Base-by-base conservation (phyloP, 2,329 filamentous ascomycete species). In the Geosmithia flava region DNA sequence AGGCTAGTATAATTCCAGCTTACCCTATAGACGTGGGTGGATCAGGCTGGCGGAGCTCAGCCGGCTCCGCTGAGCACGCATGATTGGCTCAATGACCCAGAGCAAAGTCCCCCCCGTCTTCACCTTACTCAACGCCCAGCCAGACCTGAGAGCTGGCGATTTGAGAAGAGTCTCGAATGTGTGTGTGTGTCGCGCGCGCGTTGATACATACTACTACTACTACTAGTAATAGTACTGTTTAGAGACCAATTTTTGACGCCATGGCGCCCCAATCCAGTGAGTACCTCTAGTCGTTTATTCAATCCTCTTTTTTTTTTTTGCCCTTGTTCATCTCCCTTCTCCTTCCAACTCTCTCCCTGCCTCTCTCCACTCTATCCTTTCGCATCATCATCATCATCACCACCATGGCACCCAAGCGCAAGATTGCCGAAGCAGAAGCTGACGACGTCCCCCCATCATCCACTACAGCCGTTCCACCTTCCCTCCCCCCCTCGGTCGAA, bases 401-500 rank as follows among this genome's bases (percentile, higher is more conserved):
- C 27, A 52, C 45, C 50, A 65, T 64, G 62, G 56, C 63, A 48
- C 51, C 62, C 56, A 66, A 71, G 55, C 58, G 59, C 51, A 65
- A 61, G 52, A 55, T 57, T 47, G 54, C 60, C 48, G 60, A 64
- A 56, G 58, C 63, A 67, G 62, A 70, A 59, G 52, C 56, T 48
- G 49, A 50, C 55, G 52, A 50, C 50, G 53, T 52, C 45, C 47
- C 51, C 53, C 57, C 66, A 5, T 11, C 6, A 63, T 54, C 56
- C 59, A 45, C 23, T 8, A 62, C 59, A 63, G 68, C 69, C 52
- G 70, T 78, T 48, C 78, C 78, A 29, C 78, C 80, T 16, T 67
- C 78, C 41, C 72, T 85, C 3, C 88, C 91, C 19, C 91, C 93
- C 16, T 95, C 89, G 16, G 89, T 97, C 53, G 91, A 98, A 67